Base-by-base conservation (phyloP, 257 asterid genomes). In the Gentiana straminea region DNA sequence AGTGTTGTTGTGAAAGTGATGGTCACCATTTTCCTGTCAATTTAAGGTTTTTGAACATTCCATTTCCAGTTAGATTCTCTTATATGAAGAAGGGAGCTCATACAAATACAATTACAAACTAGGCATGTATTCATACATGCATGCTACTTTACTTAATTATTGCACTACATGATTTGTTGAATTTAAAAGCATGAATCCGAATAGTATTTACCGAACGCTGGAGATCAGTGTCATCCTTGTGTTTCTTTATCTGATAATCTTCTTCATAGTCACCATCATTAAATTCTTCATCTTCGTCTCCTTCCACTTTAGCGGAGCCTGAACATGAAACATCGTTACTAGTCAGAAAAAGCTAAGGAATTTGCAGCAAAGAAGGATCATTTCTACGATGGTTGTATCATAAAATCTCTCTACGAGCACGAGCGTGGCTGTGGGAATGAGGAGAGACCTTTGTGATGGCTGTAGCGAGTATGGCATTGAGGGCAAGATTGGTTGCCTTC, bases 401-500 rank as follows among this genome's bases (percentile, higher is more conserved):
- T 24, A 24, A 24, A 24, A 24, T 24, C 24, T 24, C 24, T 24
- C 24, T 0, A 24, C 24, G 24, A 24, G 24, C 24, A 1, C 0
- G 24, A 24, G 24, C 24, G 24, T 24, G 24, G 24, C 24, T 24
- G 24, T 24, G 24, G 24, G 24, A 24, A 24, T 24, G 24, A 24
- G 24, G 24, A 24, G 24, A 24, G 1, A 85, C 95, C 95, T 77
- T 83, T 83, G 47, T 79, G 82, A 13, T 79, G 86, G 69, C 79
- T 83, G 76, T 81, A 86, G 51, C 86, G 90, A 41, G 84, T 60
- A 59, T 79, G 67, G 66, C 94, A 86, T 9, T 81, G 94, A 41
- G 95, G 94, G 33, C 95, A 86, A 33, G 58, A 75, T 61, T 77
- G 91, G 36, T 76, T 77, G 24, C 95, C 95, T 54, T 86, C 86